Evolutionary conservation across 345 rosid genomes (phyloP).

Genomic region (Pistacia integerrima): DNA sequence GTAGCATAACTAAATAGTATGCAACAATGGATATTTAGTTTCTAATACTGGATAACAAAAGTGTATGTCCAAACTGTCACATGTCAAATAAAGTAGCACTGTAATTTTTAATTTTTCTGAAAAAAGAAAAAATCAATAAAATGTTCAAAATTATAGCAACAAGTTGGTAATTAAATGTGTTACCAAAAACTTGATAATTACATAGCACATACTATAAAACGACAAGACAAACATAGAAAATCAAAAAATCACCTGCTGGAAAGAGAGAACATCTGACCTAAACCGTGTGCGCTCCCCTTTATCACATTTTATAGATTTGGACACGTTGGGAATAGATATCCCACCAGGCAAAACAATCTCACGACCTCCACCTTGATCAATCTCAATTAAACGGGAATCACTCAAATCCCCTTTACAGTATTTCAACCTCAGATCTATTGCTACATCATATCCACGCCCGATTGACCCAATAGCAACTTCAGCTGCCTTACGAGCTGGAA

Average conservation of each 20-base stretch:
- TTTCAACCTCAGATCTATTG: slow-evolving; percentile 72
- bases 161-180: neutral
- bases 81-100: neutral
- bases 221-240: neutral
- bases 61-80: neutral
- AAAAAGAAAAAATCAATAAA: neutral
- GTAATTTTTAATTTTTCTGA: neutral
- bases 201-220: neutral
- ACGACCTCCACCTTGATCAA: slow-evolving; percentile 53
- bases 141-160: neutral
- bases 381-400: slow-evolving; percentile 65
- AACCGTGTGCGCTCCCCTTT: slow-evolving; percentile 91
- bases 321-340: slow-evolving; percentile 66
- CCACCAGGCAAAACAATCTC: slow-evolving; percentile 89
- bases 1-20: neutral
- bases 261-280: slow-evolving; percentile 81
- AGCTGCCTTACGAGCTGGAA: slow-evolving; percentile 78
- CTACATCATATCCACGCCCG: slow-evolving; percentile 87
- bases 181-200: neutral
- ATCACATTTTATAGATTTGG: slow-evolving; percentile 88
- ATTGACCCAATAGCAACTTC: slow-evolving; percentile 82
- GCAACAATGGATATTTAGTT: neutral
- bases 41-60: neutral
- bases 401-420: slow-evolving; percentile 67
- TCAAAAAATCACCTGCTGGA: slow-evolving; percentile 67